Evolutionary conservation across 305 asterid genomes (phyloP), one percentile per base, ranked within the genome.

Genomic region (Stenogyne calaminthoides): DNA sequence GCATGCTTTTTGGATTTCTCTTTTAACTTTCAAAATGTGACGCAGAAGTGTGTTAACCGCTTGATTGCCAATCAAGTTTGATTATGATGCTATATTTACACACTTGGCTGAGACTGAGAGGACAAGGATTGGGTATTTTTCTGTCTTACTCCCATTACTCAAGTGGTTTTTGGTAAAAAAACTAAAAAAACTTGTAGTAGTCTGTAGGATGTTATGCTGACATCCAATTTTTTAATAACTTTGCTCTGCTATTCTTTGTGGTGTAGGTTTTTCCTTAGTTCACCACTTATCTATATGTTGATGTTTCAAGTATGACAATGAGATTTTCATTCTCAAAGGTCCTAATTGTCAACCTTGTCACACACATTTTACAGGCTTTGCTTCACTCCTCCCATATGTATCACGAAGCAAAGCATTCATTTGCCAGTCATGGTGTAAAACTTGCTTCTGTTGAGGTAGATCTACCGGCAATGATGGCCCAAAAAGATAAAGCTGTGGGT

Each of bases 361-460:
- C 2, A 25, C 29, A 16, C 73, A 67, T 70, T 84, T 61, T 40
- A 61, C 84, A 95, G 99, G 99, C 99, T 67, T 88, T 95, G 80
- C 98, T 93, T 76, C 97, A 95, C 79, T 95, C 99, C 25, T 91
- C 99, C 32, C 98, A 95, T 81, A 83, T 91, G 99, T 95, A 84
- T 77, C 98, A 95, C 80, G 98, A 95, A 84, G 98, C 98, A 19
- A 90, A 79, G 78, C 91, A 89, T 83, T 80, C 96, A 9, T 95
- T 95, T 76, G 91, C 95, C 47, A 78, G 58, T 80, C 99, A 95
- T 66, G 99, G 99, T 71, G 92, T 95, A 54, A 93, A 91, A 77
- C 22, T 93, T 78, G 78, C 87, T 70, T 85, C 91, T 32, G 95
- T 93, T 39, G 97, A 92, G 95, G 88, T 95, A 42, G 98, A 95